These are phyloP conservation scores for Claviceps lovelessii DNA, from an alignment of 2,329 filamentous ascomycete species.

Conservation along the genomic window DNA sequence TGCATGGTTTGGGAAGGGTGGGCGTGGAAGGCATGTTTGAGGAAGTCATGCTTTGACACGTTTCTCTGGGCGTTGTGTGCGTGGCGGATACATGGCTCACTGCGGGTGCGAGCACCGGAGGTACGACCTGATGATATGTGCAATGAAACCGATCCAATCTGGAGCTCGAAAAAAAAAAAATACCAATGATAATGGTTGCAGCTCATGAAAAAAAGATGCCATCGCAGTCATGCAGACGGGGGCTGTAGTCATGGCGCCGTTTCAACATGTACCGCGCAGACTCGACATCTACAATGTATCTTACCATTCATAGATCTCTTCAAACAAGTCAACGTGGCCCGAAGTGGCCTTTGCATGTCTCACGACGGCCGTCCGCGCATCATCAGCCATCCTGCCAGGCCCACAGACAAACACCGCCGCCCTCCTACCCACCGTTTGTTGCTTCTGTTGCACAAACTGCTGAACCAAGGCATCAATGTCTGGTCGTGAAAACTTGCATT, in stretches of 20 bases:
- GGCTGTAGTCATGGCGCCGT: neutral
- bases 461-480: neutral
- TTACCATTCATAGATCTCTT: neutral
- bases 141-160: too few species aligned
- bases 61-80: too few species aligned
- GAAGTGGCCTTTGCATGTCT: neutral
- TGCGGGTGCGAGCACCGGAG: too few species aligned
- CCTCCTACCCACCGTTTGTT: constrained; percentile 7
- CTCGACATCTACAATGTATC: neutral
- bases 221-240: too few species aligned
- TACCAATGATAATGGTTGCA: too few species aligned
- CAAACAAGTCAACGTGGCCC: neutral
- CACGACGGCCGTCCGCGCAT: constrained; percentile 17
- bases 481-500: neutral
- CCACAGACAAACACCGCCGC: constrained; percentile 24
- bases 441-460: neutral
- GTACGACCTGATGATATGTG: too few species aligned
- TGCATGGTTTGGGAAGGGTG: too few species aligned
- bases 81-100: too few species aligned
- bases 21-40: too few species aligned
- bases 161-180: too few species aligned
- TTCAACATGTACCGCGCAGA: neutral
- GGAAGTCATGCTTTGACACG: too few species aligned
- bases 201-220: too few species aligned
- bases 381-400: constrained; percentile 22